A percentile compares a stretch with the other conserved stretches of the same genome.
phyloP scores from a whole-genome alignment of 495 filamentous ascomycete species.

The Amniculicola lignicola region DNA sequence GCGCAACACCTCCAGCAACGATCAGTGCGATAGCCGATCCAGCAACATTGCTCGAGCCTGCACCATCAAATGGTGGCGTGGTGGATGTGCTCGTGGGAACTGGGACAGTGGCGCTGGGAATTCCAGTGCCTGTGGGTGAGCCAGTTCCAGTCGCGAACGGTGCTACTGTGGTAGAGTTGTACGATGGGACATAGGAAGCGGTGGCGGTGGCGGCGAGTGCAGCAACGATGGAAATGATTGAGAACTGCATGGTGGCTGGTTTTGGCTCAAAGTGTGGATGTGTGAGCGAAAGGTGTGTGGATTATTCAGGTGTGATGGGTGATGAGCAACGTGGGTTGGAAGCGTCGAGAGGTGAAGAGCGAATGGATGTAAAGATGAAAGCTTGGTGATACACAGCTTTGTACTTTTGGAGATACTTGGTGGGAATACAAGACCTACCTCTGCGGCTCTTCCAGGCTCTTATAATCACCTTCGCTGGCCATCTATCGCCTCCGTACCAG shows the following conservation, averaged over 20 bases:
- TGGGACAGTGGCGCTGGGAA: constrained; percentile 38
- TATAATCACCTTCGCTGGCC: no score
- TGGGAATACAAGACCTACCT: no score
- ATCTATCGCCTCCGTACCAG: no score
- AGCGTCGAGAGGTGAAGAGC: no score
- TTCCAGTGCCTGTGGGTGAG: constrained; percentile 37
- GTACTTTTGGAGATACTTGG: no score
- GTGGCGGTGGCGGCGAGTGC: constrained; percentile 10
- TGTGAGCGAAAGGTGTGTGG: background rate
- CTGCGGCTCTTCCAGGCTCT: no score
- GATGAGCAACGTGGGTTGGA: no score
- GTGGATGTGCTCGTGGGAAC: constrained; percentile 24
- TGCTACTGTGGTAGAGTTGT: background rate
- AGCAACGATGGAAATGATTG: constrained; percentile 21
- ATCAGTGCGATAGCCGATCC: constrained; percentile 15
- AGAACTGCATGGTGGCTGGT: constrained; percentile 26
- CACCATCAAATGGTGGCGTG: constrained; percentile 36
- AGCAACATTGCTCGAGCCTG: constrained; percentile 8
- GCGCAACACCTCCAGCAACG: constrained; percentile 20
- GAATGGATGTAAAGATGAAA: no score
- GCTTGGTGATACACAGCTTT: no score
- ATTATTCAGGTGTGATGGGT: no score
- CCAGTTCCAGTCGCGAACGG: constrained; percentile 28
- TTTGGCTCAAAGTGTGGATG: background rate
- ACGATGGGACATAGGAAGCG: background rate